Evolutionary conservation across 2,329 filamentous ascomycete species (phyloP).

Genomic region (Metarhizium guizhouense): DNA sequence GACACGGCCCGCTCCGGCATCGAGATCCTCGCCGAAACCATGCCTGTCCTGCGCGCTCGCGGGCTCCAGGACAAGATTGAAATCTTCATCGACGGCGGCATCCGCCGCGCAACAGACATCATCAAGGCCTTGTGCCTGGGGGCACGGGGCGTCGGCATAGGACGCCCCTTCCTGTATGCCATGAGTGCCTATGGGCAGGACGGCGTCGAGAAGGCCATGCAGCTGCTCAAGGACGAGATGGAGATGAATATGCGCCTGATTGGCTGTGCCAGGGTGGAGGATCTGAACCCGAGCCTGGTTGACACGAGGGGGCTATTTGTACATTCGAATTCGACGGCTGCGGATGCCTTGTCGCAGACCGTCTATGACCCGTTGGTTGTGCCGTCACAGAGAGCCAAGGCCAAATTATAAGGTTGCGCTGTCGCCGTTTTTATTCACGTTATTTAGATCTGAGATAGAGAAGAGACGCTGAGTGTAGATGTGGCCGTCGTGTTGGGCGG

Average conservation of each 20-base stretch:
- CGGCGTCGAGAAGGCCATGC: conserved; percentile 88
- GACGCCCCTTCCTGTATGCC: conserved; percentile 88
- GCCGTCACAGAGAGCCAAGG: conserved; percentile 41
- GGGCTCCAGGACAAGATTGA: conserved; percentile 72
- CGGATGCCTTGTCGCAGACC: conserved; percentile 36
- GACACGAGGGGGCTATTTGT: conserved; percentile 62
- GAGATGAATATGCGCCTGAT: conserved; percentile 98
- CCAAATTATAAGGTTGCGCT: conserved; percentile 34
- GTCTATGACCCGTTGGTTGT: conserved; percentile 46
- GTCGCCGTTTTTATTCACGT: neutral
- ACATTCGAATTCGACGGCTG: conserved; percentile 40
- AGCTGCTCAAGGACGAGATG: conserved; percentile 89
- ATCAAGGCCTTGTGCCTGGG: conserved; percentile 92
- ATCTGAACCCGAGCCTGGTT: conserved; percentile 73
- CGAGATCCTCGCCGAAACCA: conserved; percentile 86
- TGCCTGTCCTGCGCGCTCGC: conserved; percentile 71
- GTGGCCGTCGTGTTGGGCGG: too few relatives aligned
- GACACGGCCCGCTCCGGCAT: conserved; percentile 85
- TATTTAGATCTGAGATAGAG: neutral
- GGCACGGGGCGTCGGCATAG: conserved; percentile 87
- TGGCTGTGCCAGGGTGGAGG: conserved; percentile 63
- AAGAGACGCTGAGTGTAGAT: too few relatives aligned
- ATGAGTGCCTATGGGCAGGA: conserved; percentile 86
- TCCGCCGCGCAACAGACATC: conserved; percentile 86
- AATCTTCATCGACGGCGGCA: conserved; percentile 83